Conservation (phyloP, 2,329 filamentous ascomycete genomes). For the Periconia digitata region DNA sequence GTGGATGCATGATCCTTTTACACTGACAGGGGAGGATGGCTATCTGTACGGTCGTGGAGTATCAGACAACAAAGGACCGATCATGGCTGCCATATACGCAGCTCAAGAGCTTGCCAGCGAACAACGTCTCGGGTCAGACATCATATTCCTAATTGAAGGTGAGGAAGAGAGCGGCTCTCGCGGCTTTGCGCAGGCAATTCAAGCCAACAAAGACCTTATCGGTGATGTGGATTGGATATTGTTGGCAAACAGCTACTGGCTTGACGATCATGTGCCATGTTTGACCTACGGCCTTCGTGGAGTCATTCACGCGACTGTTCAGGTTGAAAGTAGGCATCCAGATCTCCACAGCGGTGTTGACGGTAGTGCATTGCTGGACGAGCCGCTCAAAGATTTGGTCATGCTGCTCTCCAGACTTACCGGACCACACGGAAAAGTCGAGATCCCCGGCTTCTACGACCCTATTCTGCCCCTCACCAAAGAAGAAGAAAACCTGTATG, state of each 20-base stretch:
- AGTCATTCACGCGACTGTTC: slow-evolving; percentile 88
- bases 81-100: slow-evolving; percentile 90
- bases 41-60: slow-evolving; percentile 96
- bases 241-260: slow-evolving; percentile 97
- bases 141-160: slow-evolving; percentile 93
- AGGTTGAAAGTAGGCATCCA: slow-evolving; percentile 80
- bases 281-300: slow-evolving; percentile 92
- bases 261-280: slow-evolving; percentile 93
- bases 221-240: slow-evolving; percentile 93
- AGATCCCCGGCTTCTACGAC: slow-evolving; percentile 88
- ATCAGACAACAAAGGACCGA: slow-evolving; percentile 95
- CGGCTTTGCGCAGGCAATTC: slow-evolving; percentile 83
- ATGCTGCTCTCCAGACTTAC: slow-evolving; percentile 80
- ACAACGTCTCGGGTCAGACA: slow-evolving; percentile 81
- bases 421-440: slow-evolving; percentile 75
- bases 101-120: slow-evolving; percentile 85
- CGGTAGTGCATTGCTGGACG: slow-evolving; percentile 84
- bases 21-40: slow-evolving; percentile 84
- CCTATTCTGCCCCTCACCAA: slow-evolving; percentile 73
- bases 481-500: slow-evolving; percentile 78
- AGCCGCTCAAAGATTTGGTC: slow-evolving; percentile 89
- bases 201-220: slow-evolving; percentile 78
- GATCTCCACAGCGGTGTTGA: slow-evolving; percentile 98
- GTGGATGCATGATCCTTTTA: slow-evolving; percentile 87
- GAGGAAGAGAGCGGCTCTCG: slow-evolving; percentile 94